Percentiles rank a stretch among this genome's conserved stretches.
Conservation (phyloP, 2,329 filamentous ascomycete genomes). For the Claviceps pusilla region DNA sequence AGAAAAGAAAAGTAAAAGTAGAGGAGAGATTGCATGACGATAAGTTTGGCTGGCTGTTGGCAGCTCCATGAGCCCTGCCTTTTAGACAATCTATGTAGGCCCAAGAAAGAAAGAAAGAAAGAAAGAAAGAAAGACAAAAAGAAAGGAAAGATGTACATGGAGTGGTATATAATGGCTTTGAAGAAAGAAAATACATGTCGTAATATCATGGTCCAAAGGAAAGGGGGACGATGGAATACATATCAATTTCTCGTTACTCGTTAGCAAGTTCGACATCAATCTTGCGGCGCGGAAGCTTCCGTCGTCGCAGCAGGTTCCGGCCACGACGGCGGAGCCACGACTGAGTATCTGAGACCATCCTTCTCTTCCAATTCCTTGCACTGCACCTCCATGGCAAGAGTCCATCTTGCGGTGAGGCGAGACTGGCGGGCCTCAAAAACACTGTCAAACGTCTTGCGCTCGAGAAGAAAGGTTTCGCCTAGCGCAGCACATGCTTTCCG, state of each 20-base stretch:
- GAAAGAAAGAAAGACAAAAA: neutral
- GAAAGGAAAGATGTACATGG: neutral
- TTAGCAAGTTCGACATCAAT: neutral
- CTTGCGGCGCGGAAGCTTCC: neutral
- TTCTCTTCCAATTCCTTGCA: conserved; percentile 35
- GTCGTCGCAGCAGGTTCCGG: conserved; percentile 5
- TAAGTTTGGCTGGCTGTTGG: neutral
- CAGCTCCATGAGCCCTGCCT: neutral
- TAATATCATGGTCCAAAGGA: neutral
- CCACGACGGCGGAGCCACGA: conserved; percentile 19
- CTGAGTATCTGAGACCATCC: conserved; percentile 27
- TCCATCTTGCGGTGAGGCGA: conserved; percentile 35
- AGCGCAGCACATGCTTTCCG: conserved; percentile 33
- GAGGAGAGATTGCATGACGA: neutral
- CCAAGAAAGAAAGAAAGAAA: no score
- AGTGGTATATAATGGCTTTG: neutral
- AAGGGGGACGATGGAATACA: no score
- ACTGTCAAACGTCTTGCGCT: conserved; percentile 32
- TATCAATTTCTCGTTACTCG: neutral
- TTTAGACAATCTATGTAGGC: neutral
- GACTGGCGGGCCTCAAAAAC: conserved; percentile 31
- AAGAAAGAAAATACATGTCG: neutral
- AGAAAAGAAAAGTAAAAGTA: neutral
- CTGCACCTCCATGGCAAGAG: conserved; percentile 35
- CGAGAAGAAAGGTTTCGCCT: conserved; percentile 30